These are phyloP conservation scores for Cyberlindnera subsufficiens DNA, from an alignment of 805 yeast species.

Conservation along the genomic window DNA sequence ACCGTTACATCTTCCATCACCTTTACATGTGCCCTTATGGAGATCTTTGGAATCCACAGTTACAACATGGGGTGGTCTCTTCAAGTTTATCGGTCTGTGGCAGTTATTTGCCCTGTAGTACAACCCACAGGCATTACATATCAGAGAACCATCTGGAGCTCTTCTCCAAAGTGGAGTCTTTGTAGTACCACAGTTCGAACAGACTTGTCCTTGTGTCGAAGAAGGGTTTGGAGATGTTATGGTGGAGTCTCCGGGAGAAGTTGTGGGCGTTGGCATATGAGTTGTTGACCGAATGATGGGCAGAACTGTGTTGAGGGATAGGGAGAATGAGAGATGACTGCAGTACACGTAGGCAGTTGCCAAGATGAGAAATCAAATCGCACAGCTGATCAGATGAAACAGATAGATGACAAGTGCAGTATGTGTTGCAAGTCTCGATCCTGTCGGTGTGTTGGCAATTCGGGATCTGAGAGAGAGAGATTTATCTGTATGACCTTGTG, in stretches of 20 bases:
- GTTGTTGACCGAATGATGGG: no score
- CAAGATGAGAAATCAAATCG: no score
- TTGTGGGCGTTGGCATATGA: neutral
- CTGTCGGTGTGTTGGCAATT: no score
- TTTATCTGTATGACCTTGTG: no score
- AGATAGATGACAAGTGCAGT: no score
- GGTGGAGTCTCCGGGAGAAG: neutral
- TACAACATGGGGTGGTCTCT: constrained; percentile 72
- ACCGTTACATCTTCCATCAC: constrained; percentile 66
- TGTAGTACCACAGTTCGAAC: constrained; percentile 84
- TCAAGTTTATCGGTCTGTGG: constrained; percentile 80
- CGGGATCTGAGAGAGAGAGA: no score
- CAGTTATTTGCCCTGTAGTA: constrained; percentile 88
- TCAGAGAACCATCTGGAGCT: constrained; percentile 81
- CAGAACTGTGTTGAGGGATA: no score
- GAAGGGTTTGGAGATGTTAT: constrained; percentile 1
- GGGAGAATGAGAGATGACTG: neutral
- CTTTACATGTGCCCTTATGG: constrained; percentile 22
- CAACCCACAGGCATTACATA: constrained; percentile 94
- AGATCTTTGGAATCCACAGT: constrained; percentile 49
- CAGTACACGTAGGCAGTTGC: constrained; percentile 1
- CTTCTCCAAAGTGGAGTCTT: constrained; percentile 94
- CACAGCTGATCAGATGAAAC: no score
- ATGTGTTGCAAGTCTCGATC: no score
- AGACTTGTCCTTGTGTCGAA: constrained; percentile 25